phyloP scores from a whole-genome alignment of 2,329 filamentous ascomycete species.

The Penicillium sp. region DNA sequence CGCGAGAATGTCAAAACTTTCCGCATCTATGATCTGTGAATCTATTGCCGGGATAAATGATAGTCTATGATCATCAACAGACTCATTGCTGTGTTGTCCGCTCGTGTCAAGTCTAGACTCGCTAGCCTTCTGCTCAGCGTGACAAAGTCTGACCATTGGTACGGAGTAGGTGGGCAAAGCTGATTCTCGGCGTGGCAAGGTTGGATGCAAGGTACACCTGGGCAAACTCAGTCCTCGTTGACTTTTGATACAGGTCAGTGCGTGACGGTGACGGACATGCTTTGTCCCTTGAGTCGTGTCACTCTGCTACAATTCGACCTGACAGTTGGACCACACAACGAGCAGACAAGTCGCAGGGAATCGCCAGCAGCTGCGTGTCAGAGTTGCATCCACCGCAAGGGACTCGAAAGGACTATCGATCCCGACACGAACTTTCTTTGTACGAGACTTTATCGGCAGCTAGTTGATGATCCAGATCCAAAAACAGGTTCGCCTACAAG shows the following conservation, averaged over 20 bases:
- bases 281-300: neutral
- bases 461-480: neutral
- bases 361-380: neutral
- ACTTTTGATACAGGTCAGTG: neutral
- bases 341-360: constrained; percentile 1
- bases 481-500: neutral
- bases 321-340: neutral
- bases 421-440: neutral
- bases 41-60: neutral
- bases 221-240: neutral
- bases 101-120: neutral
- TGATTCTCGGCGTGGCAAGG: neutral
- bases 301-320: neutral
- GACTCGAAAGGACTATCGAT: constrained; percentile 2
- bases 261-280: neutral
- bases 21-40: neutral
- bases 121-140: neutral
- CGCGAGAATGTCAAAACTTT: neutral
- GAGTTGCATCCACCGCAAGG: constrained; percentile 1
- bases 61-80: neutral
- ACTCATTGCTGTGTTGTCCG: too few relatives aligned
- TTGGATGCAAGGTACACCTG: neutral
- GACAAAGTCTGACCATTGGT: neutral
- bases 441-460: neutral
- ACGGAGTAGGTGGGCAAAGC: neutral